Base-by-base conservation (phyloP, 805 yeast species). In the Spathaspora hagerdaliae region DNA sequence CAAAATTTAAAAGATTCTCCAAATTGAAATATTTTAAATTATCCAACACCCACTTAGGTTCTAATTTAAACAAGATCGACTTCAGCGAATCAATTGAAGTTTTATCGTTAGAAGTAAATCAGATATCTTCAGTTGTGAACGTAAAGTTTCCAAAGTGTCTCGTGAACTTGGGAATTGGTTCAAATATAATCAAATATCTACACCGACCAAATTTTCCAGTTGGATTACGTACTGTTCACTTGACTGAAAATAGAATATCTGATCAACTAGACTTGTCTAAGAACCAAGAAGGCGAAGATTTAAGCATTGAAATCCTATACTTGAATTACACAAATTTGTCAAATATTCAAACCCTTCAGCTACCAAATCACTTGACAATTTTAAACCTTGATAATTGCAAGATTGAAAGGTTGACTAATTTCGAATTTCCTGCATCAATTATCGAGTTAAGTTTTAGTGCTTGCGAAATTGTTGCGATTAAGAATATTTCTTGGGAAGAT, bases 41-140 rank as follows among this genome's bases (percentile, higher is more conserved):
- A 9, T 42, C 47, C 27, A 50, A 54, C 35, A 55, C 61, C 6
- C 44, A 41, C 10, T 36, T 59, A 15, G 54, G 52, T 1, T 10
- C 43, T 29, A 14, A 51, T 38, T 31, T 56, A 31, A 14, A 34
- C 1, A 38, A 43, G 9, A 37, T 59, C 14, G 33, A 33, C 14
- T 49, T 57, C 26, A 59, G 61, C 2, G 49, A 52, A 36, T 29
- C 50, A 5, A 45, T 56, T 26, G 43, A 35, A 31, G 29, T 36
- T 6, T 39, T 59, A 24, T 46, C 51, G 5, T 44, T 59, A 11
- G 61, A 56, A 42, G 56, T 54, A 13, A 59, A 59, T 43, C 44
- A 47, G 13, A 47, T 59, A 3, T 24, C 38, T 1, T 39, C 52
- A 7, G 43, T 59, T 27, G 56, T 49, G n/a, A 33, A 48, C 14